phyloP scores from a whole-genome alignment of 345 rosid genomes.

The Durio zibethinus region DNA sequence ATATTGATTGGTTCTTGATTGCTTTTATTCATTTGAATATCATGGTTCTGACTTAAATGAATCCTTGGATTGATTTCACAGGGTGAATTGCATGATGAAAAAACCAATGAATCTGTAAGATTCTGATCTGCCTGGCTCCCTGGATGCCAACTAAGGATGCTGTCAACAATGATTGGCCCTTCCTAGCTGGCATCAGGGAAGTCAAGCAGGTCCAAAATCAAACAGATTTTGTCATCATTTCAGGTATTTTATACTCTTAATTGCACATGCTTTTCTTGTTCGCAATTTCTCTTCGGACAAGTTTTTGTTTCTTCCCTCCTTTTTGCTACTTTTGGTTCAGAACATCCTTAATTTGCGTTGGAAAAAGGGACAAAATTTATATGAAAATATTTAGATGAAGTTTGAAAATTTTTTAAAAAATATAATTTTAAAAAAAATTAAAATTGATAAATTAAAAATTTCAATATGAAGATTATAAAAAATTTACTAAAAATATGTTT shows the following conservation, averaged over 20 bases:
- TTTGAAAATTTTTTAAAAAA: too few relatives aligned
- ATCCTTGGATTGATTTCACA: not conserved
- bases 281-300: not conserved
- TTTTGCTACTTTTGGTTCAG: not conserved
- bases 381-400: too few relatives aligned
- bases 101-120: not conserved
- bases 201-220: conserved; percentile 10
- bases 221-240: not conserved
- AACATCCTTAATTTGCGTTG: too few relatives aligned
- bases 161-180: not conserved
- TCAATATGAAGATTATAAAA: too few relatives aligned
- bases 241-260: not conserved
- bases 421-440: too few relatives aligned
- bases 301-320: not conserved
- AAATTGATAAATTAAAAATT: too few relatives aligned
- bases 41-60: not conserved
- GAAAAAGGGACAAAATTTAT: too few relatives aligned
- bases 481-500: too few relatives aligned
- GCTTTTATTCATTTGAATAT: not conserved
- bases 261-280: not conserved
- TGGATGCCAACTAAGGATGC: conserved; percentile 19
- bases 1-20: not conserved
- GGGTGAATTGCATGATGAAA: not conserved
- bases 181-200: conserved; percentile 15
- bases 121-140: conserved; percentile 21